A percentile compares a stretch with the other conserved stretches of the same genome.
Evolutionary conservation across 2,329 filamentous ascomycete genomes (phyloP).

Genomic region (Fusarium concolor): DNA sequence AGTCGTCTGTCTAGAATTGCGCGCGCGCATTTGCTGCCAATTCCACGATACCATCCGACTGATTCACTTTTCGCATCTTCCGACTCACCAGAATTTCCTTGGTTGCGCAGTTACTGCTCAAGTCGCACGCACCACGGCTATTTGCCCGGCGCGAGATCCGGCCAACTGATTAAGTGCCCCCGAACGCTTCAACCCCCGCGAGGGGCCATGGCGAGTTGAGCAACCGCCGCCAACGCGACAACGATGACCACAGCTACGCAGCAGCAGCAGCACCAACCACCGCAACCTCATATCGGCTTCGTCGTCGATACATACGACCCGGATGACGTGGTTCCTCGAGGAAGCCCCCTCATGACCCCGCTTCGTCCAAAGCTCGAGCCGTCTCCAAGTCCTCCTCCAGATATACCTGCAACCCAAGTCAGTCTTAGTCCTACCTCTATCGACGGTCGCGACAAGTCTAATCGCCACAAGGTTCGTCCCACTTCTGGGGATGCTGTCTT

Average conservation of each 20-base stretch:
- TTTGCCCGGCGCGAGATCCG: slow-evolving; percentile 24
- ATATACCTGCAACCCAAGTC: slow-evolving; percentile 53
- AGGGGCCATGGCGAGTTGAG: slow-evolving; percentile 53
- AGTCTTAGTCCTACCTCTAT: slow-evolving; percentile 48
- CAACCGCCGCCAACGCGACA: slow-evolving; percentile 46
- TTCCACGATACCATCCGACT: slow-evolving; percentile 6
- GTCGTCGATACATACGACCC: slow-evolving; percentile 56
- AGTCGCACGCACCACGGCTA: background rate
- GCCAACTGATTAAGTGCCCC: slow-evolving; percentile 25
- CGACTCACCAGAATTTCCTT: background rate
- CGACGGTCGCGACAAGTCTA: slow-evolving; percentile 61
- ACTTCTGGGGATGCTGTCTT: slow-evolving; percentile 75
- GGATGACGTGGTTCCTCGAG: slow-evolving; percentile 56
- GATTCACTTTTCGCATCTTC: slow-evolving; percentile 6
- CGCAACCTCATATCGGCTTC: slow-evolving; percentile 41
- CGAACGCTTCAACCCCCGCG: slow-evolving; percentile 28
- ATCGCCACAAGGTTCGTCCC: slow-evolving; percentile 64
- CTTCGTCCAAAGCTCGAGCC: slow-evolving; percentile 50
- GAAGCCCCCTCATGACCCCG: slow-evolving; percentile 56
- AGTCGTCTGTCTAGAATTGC: slow-evolving; percentile 5
- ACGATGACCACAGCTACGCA: slow-evolving; percentile 52
- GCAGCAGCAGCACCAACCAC: slow-evolving; percentile 49
- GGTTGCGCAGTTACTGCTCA: slow-evolving; percentile 1
- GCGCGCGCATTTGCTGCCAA: slow-evolving; percentile 10
- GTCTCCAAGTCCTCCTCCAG: slow-evolving; percentile 50